Conservation (phyloP, 2,329 filamentous ascomycete genomes). For the Calonectria naviculata region DNA sequence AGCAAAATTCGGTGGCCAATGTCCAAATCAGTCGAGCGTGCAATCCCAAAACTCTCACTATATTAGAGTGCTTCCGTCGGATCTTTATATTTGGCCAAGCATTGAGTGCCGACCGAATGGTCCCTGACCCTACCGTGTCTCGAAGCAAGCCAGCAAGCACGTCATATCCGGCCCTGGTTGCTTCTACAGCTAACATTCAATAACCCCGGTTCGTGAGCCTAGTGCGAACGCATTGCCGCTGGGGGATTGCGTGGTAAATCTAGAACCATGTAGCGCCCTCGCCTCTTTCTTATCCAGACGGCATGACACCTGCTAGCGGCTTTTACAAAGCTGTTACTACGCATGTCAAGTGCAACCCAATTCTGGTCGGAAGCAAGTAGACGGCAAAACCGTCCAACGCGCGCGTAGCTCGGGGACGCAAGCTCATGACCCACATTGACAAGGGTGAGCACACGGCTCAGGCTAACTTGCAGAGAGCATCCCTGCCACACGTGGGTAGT, state of each 20-base stretch:
- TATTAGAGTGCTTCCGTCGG: constrained; percentile 18
- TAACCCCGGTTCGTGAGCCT: neutral
- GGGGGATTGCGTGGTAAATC: constrained; percentile 11
- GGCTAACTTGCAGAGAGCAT: neutral
- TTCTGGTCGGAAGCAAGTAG: neutral
- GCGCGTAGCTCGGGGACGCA: neutral
- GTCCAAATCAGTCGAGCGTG: neutral
- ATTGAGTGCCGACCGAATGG: neutral
- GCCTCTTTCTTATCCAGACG: neutral
- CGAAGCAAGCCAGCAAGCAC: constrained; percentile 12
- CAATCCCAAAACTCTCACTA: constrained; percentile 2
- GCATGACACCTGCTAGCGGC: neutral
- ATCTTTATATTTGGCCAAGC: constrained; percentile 29
- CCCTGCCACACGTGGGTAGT: constrained; percentile 13
- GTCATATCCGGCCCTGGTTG: constrained; percentile 10
- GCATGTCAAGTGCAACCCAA: neutral
- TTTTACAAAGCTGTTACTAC: neutral
- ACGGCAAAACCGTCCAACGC: neutral
- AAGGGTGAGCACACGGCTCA: neutral
- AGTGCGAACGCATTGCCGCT: constrained; percentile 17
- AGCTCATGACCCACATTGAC: constrained; percentile 1
- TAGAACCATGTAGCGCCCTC: constrained; percentile 6
- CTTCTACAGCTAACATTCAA: constrained; percentile 11
- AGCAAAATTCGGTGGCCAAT: neutral
- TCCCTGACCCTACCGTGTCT: constrained; percentile 8